These are phyloP conservation scores for Botrytis tulipae DNA, from an alignment of 2,329 filamentous ascomycete species.

Conservation along the genomic window DNA sequence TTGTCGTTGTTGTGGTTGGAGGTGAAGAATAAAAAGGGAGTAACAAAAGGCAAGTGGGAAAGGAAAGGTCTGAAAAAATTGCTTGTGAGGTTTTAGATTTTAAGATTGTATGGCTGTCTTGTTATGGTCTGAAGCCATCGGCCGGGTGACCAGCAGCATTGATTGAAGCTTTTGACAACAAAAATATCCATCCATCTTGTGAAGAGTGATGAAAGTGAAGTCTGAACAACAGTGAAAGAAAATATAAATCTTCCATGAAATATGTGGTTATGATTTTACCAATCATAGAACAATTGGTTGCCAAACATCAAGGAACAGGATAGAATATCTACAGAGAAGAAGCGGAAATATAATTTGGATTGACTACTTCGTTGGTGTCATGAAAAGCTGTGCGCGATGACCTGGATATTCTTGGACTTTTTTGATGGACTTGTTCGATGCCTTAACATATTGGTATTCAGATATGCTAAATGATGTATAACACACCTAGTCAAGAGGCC, in stretches of 20 bases:
- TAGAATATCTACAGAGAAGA: neutral
- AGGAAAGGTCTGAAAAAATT: neutral
- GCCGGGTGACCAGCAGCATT: neutral
- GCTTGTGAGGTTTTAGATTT: neutral
- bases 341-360: neutral
- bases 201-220: neutral
- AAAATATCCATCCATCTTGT: neutral
- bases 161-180: neutral
- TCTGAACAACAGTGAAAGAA: neutral
- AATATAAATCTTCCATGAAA: too few species aligned
- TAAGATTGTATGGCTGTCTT: neutral
- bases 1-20: neutral
- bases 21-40: neutral
- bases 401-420: neutral
- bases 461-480: neutral
- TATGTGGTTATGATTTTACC: neutral
- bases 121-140: neutral
- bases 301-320: neutral
- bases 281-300: too few species aligned
- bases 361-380: neutral
- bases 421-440: neutral
- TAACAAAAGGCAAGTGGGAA: neutral
- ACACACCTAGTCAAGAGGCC: neutral
- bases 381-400: neutral
- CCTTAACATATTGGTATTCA: too few species aligned